Evolutionary conservation across 768 basidiomycete genomes (phyloP).

Genomic region (Russula foetens): DNA sequence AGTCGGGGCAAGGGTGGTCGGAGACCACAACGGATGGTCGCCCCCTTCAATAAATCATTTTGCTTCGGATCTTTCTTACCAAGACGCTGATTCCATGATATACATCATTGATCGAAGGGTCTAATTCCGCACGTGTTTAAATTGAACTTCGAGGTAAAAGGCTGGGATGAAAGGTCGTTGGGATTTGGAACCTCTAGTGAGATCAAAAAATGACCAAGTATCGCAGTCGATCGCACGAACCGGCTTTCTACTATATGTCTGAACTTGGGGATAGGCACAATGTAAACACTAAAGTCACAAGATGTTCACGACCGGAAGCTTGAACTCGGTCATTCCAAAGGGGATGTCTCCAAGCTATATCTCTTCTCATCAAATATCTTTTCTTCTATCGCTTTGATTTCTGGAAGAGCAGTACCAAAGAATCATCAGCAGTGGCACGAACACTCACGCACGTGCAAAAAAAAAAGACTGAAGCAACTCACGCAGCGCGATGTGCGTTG

Average conservation of each 20-base stretch:
- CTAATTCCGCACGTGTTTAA: no score
- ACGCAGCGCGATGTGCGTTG: slow-evolving; percentile 60
- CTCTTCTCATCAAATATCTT: slow-evolving; percentile 30
- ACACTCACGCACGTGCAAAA: no score
- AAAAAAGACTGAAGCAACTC: slow-evolving; percentile 24
- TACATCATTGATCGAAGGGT: no score
- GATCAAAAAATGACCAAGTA: not conserved
- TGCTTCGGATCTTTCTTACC: no score
- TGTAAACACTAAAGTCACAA: not conserved
- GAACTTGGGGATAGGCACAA: not conserved
- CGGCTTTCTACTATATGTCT: not conserved
- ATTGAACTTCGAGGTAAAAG: no score
- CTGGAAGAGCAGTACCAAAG: slow-evolving; percentile 27
- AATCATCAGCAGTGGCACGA: not conserved
- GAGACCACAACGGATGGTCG: no score
- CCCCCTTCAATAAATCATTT: no score
- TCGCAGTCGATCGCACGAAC: not conserved
- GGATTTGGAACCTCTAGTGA: not conserved
- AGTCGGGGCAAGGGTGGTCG: no score
- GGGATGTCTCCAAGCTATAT: slow-evolving; percentile 22
- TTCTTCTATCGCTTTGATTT: slow-evolving; percentile 63
- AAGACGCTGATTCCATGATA: no score
- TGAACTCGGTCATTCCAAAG: not conserved
- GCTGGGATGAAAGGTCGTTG: not conserved
- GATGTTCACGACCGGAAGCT: not conserved